Evolutionary conservation across 140 eudicot genomes (phyloP).

Genomic region (Oenanthe javanica): DNA sequence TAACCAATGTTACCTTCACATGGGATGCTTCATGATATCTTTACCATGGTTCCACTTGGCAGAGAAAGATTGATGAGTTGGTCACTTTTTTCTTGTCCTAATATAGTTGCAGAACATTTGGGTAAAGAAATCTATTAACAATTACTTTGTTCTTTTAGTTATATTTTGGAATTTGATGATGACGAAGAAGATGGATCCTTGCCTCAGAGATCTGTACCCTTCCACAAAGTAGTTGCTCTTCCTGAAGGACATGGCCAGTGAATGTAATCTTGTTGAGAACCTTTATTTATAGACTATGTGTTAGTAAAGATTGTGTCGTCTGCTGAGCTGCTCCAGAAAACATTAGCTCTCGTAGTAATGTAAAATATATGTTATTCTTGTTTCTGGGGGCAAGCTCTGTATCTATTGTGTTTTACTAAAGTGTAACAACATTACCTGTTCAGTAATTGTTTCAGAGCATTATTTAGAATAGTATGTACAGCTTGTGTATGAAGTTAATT

Average conservation of each 20-base stretch:
- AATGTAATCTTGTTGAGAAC: conserved; percentile 5
- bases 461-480: not conserved
- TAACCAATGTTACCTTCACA: not conserved
- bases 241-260: conserved; percentile 81
- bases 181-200: conserved; percentile 81
- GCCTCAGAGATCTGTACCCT: conserved; percentile 74
- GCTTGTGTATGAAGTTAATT: not conserved
- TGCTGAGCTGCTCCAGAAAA: not conserved
- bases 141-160: conserved; percentile 25
- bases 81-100: conserved; percentile 19
- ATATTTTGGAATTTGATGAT: conserved; percentile 73
- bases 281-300: not conserved
- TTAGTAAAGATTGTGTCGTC: not conserved
- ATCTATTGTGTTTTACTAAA: not conserved
- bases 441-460: not conserved
- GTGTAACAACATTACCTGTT: not conserved
- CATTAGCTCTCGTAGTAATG: not conserved
- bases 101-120: not conserved
- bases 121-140: not conserved
- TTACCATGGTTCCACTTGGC: conserved; percentile 16
- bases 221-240: conserved; percentile 70
- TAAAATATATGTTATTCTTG: not conserved
- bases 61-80: conserved; percentile 87
- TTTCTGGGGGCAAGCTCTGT: not conserved
- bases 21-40: conserved; percentile 17